Conservation (phyloP, 306 rosid genomes). For the Sindora glabra region DNA sequence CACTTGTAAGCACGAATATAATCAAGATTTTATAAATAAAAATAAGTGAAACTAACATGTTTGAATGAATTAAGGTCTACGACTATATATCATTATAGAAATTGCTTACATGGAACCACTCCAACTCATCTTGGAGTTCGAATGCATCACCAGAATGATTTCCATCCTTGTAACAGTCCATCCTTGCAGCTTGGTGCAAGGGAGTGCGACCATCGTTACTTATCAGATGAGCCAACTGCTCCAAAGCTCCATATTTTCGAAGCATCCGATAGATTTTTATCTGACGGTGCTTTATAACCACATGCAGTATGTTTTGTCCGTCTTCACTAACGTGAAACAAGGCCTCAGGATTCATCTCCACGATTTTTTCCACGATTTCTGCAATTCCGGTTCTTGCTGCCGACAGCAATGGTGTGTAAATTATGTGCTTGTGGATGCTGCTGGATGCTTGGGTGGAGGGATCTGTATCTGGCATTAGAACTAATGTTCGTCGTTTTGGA, state of each 20-base stretch:
- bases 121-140: constrained; percentile 20
- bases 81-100: no score
- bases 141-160: not conserved
- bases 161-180: not conserved
- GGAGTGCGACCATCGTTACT: not conserved
- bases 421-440: not conserved
- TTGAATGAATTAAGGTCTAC: no score
- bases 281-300: constrained; percentile 21
- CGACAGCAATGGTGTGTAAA: constrained; percentile 34
- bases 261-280: constrained; percentile 1
- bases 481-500: constrained; percentile 8
- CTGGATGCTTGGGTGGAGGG: not conserved
- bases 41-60: no score
- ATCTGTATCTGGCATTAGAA: not conserved
- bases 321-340: not conserved
- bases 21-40: no score
- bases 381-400: constrained; percentile 34
- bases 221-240: not conserved
- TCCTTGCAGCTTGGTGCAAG: constrained; percentile 6
- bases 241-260: not conserved
- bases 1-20: no score
- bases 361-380: constrained; percentile 33
- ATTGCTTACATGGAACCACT: not conserved
- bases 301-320: not conserved
- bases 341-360: not conserved